phyloP scores from a whole-genome alignment of 768 basidiomycete species.

The Amylocystis lapponica region DNA sequence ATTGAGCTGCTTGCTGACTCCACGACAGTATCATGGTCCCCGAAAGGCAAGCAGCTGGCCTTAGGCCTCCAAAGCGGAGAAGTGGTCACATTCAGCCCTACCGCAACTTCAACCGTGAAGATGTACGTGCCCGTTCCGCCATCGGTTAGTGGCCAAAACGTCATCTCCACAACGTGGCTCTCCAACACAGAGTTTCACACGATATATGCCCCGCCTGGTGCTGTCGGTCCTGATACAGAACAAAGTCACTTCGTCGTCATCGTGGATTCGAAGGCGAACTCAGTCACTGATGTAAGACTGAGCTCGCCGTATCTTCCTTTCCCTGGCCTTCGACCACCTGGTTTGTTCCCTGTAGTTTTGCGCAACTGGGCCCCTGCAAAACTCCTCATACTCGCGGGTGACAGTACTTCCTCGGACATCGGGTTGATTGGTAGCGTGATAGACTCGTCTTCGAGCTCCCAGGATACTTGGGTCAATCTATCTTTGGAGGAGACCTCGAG shows the following conservation, averaged over 20 bases:
- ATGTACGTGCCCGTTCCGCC: slow-evolving; percentile 54
- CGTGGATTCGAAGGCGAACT: slow-evolving; percentile 37
- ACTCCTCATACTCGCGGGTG: slow-evolving; percentile 39
- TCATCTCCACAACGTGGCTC: slow-evolving; percentile 60
- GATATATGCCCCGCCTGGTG: slow-evolving; percentile 48
- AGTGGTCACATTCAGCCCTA: slow-evolving; percentile 60
- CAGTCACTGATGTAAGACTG: slow-evolving; percentile 33
- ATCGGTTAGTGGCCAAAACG: slow-evolving; percentile 39
- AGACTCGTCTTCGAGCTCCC: slow-evolving; percentile 10
- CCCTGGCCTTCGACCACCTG: slow-evolving; percentile 41
- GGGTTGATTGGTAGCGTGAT: slow-evolving; percentile 35
- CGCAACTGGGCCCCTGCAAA: slow-evolving; percentile 41
- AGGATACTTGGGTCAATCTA: slow-evolving; percentile 39
- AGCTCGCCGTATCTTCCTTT: slow-evolving; percentile 37
- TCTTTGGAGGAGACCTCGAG: slow-evolving; percentile 45
- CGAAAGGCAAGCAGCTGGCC: slow-evolving; percentile 80
- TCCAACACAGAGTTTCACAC: slow-evolving; percentile 63
- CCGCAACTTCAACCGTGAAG: slow-evolving; percentile 47
- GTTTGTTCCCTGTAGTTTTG: slow-evolving; percentile 34
- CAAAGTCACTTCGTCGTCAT: slow-evolving; percentile 38
- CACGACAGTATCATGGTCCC: slow-evolving; percentile 70
- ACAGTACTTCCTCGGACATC: slow-evolving; percentile 46
- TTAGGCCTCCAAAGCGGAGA: slow-evolving; percentile 68
- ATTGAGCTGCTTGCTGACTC: slow-evolving; percentile 6
- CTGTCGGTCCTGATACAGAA: slow-evolving; percentile 31